Evolutionary conservation across 768 basidiomycete species (phyloP), one percentile per base, ranked within the genome.

Genomic region (Steccherinum ochraceum): DNA sequence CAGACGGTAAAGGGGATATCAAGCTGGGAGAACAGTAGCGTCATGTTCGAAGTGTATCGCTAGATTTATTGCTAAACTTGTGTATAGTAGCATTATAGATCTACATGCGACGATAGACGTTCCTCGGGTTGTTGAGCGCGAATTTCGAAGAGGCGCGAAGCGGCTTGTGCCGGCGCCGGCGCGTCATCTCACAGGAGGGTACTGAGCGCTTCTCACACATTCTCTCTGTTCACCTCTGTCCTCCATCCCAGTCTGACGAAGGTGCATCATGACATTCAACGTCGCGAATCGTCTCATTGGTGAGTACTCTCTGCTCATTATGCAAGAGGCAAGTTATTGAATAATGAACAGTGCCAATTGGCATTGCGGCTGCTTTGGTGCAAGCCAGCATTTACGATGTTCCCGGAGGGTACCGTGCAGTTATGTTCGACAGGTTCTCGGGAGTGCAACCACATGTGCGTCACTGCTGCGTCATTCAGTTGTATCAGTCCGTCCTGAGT

Each of bases 341-440:
- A 64, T 20, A n/a, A n/a, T n/a, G 7, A 18, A n/a, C 48, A 75
- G 93, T 96, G 40, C 94, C 94, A 45, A 81, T 73, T 47, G 74
- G 73, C 24, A 61, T 79, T 56, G 76, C 70, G 10, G 66, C 72
- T 7, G 72, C 70, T 1, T 56, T 72, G 24, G 57, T 73, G 35
- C 73, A 80, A 53, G 67, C 79, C 7, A 73, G 75, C 46, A 63
- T 83, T 52, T 83, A 82, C 64, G 81, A 83, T 61, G 80, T 81
- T 41, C 80, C 80, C 10, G 79, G 94, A 58, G 94, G 94, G 40
- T 93, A 84, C 70, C 78, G 89, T 51, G 94, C 94, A 30, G 94
- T 99, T 57, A 94, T 98, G 87, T 98, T 99, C 71, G 95, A 98
- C 70, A 79, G 95, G 61, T 97, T 99, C 66, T 80, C 87, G 43